Conservation (phyloP, 2,329 filamentous ascomycete genomes). For the Colletotrichum sp. region DNA sequence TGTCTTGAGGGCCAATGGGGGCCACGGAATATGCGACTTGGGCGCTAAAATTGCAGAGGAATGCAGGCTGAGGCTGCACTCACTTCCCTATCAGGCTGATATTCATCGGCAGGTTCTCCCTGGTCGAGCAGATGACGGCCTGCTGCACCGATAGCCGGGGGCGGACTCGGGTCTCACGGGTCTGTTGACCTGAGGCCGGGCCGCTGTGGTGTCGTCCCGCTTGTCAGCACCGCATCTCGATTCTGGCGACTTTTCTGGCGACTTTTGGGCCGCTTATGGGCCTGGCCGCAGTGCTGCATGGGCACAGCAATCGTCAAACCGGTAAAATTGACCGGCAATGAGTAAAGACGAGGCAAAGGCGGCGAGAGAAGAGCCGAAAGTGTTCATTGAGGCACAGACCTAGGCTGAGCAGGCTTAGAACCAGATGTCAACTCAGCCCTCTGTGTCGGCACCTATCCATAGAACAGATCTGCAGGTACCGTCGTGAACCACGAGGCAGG, state of each 20-base stretch:
- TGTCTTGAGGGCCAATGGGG: constrained; percentile 15
- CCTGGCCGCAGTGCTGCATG: not conserved
- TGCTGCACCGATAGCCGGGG: not conserved
- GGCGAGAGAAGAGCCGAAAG: not conserved
- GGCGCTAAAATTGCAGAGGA: constrained; percentile 14
- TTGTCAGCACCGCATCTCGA: not conserved
- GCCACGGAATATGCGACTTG: constrained; percentile 11
- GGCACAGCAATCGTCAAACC: not conserved
- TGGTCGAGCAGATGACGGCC: not conserved
- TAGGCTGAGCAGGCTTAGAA: not conserved
- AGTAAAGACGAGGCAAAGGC: not conserved
- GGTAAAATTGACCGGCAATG: not conserved
- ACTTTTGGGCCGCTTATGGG: not conserved
- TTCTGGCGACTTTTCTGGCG: not conserved
- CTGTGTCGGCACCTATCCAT: not conserved
- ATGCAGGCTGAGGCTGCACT: not conserved
- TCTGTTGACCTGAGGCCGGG: not conserved
- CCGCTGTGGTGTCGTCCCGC: not conserved
- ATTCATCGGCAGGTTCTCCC: not conserved
- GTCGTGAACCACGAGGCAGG: constrained; percentile 10
- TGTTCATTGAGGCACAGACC: constrained; percentile 3
- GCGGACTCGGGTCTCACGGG: not conserved
- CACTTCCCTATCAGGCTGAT: not conserved
- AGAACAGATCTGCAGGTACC: constrained; percentile 19
- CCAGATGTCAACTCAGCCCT: constrained; percentile 1